Conservation (phyloP, 2,329 filamentous ascomycete species). For the Trichoderma endophyticum region DNA sequence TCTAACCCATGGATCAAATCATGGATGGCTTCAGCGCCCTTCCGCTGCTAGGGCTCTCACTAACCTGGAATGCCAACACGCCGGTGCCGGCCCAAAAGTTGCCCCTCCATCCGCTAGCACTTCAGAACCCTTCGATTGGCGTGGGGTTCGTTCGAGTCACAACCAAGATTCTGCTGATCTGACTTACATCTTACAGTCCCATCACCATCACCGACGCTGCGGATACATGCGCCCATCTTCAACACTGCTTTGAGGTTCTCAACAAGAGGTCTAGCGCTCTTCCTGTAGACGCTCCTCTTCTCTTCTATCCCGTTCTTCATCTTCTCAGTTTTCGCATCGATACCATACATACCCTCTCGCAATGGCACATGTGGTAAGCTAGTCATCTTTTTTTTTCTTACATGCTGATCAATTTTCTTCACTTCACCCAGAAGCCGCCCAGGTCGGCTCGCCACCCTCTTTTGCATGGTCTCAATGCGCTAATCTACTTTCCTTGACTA, state of each 20-base stretch:
- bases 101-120: neutral
- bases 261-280: neutral
- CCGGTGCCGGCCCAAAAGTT: slow-evolving; percentile 13
- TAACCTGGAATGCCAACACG: neutral
- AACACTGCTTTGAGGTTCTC: neutral
- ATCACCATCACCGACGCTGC: neutral
- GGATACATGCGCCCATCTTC: neutral
- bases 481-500: slow-evolving; percentile 25
- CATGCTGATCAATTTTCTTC: neutral
- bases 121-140: neutral
- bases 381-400: neutral
- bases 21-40: neutral
- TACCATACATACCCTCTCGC: neutral
- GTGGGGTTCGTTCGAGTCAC: neutral
- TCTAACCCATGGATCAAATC: neutral
- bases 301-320: neutral
- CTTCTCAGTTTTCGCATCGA: neutral
- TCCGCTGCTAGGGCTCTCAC: neutral
- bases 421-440: neutral
- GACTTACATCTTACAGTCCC: neutral
- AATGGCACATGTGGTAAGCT: slow-evolving; percentile 33
- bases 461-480: neutral
- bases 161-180: neutral
- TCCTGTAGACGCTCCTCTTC: neutral
- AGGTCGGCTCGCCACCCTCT: neutral